These are phyloP conservation scores for Vigna reflexopilosa DNA, from an alignment of 306 rosid genomes.

Conservation along the genomic window DNA sequence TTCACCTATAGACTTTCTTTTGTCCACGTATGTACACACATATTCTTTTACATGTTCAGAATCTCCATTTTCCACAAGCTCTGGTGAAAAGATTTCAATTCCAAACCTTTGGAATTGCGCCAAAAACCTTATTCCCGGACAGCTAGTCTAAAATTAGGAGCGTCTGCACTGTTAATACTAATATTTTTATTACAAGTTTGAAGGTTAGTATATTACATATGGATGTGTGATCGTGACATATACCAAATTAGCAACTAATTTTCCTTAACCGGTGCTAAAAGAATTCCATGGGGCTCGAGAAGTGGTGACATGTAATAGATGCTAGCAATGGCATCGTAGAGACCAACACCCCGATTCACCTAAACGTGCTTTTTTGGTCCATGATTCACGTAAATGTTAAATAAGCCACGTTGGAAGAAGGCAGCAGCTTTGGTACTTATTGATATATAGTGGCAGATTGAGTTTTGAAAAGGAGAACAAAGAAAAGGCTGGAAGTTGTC, in stretches of 20 bases:
- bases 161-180: constrained; percentile 22
- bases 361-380: background rate
- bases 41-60: constrained; percentile 9
- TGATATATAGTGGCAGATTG: constrained; percentile 39
- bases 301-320: constrained; percentile 36
- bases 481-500: constrained; percentile 31
- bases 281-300: constrained; percentile 52
- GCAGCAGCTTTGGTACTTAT: constrained; percentile 37
- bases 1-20: constrained; percentile 19
- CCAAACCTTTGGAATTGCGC: constrained; percentile 34
- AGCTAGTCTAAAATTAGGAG: constrained; percentile 43
- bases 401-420: constrained; percentile 36
- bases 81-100: constrained; percentile 1
- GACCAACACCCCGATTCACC: constrained; percentile 36
- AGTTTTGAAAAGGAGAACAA: constrained; percentile 33
- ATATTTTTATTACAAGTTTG: background rate
- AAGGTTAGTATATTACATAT: background rate
- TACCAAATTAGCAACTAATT: constrained; percentile 46
- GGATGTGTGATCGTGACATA: constrained; percentile 33
- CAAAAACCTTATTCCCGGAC: constrained; percentile 39
- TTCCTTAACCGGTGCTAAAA: constrained; percentile 6
- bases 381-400: constrained; percentile 26
- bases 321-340: constrained; percentile 11
- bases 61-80: constrained; percentile 30
- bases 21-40: constrained; percentile 13